These are phyloP conservation scores for Casuarina glauca DNA, from an alignment of 306 rosid species.

Conservation along the genomic window DNA sequence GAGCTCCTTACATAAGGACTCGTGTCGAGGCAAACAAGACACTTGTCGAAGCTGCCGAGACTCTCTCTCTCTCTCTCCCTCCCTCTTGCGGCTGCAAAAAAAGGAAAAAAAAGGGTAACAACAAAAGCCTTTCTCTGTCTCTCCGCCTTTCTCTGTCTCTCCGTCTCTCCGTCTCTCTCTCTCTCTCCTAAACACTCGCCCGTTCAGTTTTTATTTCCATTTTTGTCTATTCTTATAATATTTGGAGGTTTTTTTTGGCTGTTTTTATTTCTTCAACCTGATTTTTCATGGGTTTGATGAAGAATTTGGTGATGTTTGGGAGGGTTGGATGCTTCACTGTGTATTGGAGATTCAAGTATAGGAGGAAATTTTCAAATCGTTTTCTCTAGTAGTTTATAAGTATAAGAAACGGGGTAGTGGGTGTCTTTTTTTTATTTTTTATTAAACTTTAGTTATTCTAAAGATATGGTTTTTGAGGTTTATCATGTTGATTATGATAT, in stretches of 20 bases:
- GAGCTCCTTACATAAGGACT: slow-evolving; percentile 47
- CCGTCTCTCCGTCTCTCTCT: background rate
- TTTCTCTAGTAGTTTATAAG: background rate
- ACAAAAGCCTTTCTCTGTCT: slow-evolving; percentile 27
- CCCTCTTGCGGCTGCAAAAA: background rate
- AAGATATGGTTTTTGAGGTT: background rate
- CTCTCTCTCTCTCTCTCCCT: slow-evolving; percentile 17
- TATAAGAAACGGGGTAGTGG: slow-evolving; percentile 1
- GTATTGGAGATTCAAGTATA: background rate
- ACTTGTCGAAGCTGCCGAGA: slow-evolving; percentile 56
- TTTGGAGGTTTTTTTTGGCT: background rate
- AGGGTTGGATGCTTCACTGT: background rate
- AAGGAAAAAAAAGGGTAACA: background rate
- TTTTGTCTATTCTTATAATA: slow-evolving; percentile 6
- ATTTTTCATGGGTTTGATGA: background rate
- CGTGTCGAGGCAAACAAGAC: slow-evolving; percentile 51
- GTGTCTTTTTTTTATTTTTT: background rate
- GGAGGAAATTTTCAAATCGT: background rate
- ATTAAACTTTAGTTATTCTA: too few relatives aligned
- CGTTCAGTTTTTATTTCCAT: background rate
- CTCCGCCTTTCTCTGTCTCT: background rate
- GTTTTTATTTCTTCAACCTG: background rate
- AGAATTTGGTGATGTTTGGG: background rate
- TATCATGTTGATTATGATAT: slow-evolving; percentile 2
- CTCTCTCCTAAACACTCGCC: background rate